Conservation (phyloP, 2,329 filamentous ascomycete species). For the Penicillium corylophilum region DNA sequence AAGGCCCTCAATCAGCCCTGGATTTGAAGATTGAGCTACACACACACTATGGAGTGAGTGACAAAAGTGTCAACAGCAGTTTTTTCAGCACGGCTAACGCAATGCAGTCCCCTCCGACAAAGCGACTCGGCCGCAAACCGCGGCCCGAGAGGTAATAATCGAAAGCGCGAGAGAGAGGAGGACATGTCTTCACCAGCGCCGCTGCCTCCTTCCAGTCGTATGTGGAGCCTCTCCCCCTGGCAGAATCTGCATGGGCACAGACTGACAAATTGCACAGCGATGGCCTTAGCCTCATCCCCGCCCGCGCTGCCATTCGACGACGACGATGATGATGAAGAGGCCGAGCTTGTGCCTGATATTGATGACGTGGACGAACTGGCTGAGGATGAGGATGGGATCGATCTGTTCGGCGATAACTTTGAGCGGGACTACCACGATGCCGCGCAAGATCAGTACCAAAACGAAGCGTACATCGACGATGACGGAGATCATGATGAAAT, state of each 20-base stretch:
- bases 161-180: constrained; percentile 67
- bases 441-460: constrained; percentile 53
- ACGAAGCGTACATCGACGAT: constrained; percentile 61
- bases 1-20: background rate
- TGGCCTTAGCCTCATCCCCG: constrained; percentile 53
- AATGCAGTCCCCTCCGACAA: constrained; percentile 63
- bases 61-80: background rate
- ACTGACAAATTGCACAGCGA: constrained; percentile 18
- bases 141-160: constrained; percentile 57
- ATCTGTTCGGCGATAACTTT: constrained; percentile 67
- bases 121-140: constrained; percentile 83
- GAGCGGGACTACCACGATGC: constrained; percentile 59
- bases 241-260: constrained; percentile 2
- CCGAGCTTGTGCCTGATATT: constrained; percentile 61
- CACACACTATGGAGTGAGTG: constrained; percentile 32
- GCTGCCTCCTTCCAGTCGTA: constrained; percentile 61
- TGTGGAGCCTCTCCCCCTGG: constrained; percentile 36
- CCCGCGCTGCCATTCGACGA: constrained; percentile 55
- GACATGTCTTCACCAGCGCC: constrained; percentile 60
- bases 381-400: constrained; percentile 68
- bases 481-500: constrained; percentile 64
- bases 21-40: constrained; percentile 8
- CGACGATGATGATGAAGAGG: constrained; percentile 52
- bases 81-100: constrained; percentile 10
- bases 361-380: constrained; percentile 68